Evolutionary conservation across 306 rosid genomes (phyloP).

Genomic region (Dalbergia cultrata): DNA sequence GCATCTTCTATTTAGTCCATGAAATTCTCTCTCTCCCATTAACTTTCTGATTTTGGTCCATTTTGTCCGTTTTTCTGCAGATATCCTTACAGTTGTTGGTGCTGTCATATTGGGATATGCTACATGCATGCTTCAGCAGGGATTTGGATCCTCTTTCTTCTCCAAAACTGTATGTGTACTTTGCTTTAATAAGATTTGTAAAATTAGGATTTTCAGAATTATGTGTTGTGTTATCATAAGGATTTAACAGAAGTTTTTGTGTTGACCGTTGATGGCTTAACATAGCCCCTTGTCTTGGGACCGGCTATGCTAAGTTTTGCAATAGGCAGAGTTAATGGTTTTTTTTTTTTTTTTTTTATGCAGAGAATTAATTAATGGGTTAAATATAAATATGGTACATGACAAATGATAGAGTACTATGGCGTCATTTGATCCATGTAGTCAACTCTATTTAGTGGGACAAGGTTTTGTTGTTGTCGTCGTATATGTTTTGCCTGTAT

Average conservation of each 20-base stretch:
- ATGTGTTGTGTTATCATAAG: neutral
- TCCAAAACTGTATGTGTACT: slow-evolving; percentile 58
- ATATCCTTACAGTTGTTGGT: slow-evolving; percentile 86
- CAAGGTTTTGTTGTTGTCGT: neutral
- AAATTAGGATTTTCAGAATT: slow-evolving; percentile 29
- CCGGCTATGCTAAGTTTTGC: no score
- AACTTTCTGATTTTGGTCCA: slow-evolving; percentile 19
- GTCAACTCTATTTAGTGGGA: no score
- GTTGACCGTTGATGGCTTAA: no score
- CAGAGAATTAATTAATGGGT: no score
- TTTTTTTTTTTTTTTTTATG: no score
- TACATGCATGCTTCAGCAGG: slow-evolving; percentile 91
- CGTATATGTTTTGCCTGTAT: slow-evolving; percentile 2
- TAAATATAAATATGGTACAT: no score
- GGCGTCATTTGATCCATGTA: no score
- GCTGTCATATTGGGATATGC: slow-evolving; percentile 88
- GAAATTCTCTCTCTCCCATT: slow-evolving; percentile 12
- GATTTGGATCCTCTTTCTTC: slow-evolving; percentile 76
- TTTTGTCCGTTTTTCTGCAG: slow-evolving; percentile 63
- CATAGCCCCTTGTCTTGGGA: no score
- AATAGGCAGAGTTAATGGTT: no score
- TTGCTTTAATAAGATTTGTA: slow-evolving; percentile 26
- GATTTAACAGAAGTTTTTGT: no score
- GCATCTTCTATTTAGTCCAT: slow-evolving; percentile 1
- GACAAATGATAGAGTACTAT: no score